Evolutionary conservation across 768 basidiomycete genomes (phyloP), one percentile per base, ranked within the genome.

Genomic region (Rhodotorula kratochvilovae): DNA sequence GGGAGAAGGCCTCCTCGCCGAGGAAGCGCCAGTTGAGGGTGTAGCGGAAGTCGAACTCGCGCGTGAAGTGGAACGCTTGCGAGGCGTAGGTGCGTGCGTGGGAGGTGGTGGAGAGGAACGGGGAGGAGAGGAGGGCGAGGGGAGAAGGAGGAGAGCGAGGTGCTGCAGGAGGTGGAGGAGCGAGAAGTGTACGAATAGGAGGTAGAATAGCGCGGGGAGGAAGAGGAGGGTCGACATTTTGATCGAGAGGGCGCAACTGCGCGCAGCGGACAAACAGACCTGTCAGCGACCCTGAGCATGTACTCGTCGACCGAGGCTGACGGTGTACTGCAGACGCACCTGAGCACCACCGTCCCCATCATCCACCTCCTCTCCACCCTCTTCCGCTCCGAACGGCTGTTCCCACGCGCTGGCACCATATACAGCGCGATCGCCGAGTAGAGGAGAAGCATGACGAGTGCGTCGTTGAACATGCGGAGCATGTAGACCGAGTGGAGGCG

Each of bases 11-110:
- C 79, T 93, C 90, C 19, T 45, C 42, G 36, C 84, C 82, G 5
- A 99, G 72, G 77, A 95, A 89, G 56, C 92, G 86, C 96, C 96
- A 99, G 79, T 98, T 99, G 66, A 97, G 93, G 0, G 95, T 97
- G 95, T 95, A 99, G 79, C 90, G 88, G 80, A 90, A 96, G 42
- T 96, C 81, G 81, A 99, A 99, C 15, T 88, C 84, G 23, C 96
- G 88, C 7, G 87, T 87, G 66, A 99, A 83, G 78, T 98, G 88
- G 79, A 95, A 99, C 4, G 96, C 89, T 29, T 85, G 84, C 33
- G 81, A 82, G 51, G 91, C 76, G 80, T 99, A 99, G 31, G 86
- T 84, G 78, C 81, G 77, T 7, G 85, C 81, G 71, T 89, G 83
- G 66, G 84, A 82, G 51, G 82, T 80, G 43, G 82, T 79, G 7